Conservation (phyloP, 441 rosid species). For the Hypseocharis bilobata region DNA sequence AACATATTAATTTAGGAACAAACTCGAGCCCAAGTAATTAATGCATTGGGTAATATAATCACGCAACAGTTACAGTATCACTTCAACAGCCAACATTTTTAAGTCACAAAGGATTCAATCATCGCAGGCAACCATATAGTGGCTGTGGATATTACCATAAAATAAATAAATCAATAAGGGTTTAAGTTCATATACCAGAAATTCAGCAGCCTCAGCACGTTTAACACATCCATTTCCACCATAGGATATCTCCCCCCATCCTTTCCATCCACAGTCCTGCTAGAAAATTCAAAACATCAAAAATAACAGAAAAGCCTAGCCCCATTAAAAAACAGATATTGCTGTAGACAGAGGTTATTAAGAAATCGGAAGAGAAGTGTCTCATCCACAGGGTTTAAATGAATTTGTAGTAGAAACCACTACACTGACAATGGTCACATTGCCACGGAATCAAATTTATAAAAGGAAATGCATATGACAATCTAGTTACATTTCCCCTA, state of each 20-base stretch:
- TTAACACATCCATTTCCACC: constrained; percentile 61
- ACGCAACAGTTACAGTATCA: too few species aligned
- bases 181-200: constrained; percentile 37
- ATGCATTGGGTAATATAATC: too few species aligned
- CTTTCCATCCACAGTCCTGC: constrained; percentile 84
- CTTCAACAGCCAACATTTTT: neutral
- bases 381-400: too few species aligned
- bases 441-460: too few species aligned
- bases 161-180: neutral
- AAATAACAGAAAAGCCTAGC: neutral
- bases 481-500: too few species aligned
- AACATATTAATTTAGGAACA: neutral
- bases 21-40: neutral
- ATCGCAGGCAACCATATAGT: neutral
- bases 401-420: too few species aligned
- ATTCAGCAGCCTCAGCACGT: constrained; percentile 83
- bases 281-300: constrained; percentile 9
- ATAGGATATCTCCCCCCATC: constrained; percentile 94
- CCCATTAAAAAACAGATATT: too few species aligned
- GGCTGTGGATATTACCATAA: neutral
- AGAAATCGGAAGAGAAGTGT: too few species aligned
- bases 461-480: too few species aligned
- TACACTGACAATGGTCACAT: too few species aligned
- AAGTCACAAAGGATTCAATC: too few species aligned
- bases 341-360: too few species aligned